These are phyloP conservation scores for Scutellaria baicalensis DNA, from an alignment of 257 asterid species.

Conservation along the genomic window DNA sequence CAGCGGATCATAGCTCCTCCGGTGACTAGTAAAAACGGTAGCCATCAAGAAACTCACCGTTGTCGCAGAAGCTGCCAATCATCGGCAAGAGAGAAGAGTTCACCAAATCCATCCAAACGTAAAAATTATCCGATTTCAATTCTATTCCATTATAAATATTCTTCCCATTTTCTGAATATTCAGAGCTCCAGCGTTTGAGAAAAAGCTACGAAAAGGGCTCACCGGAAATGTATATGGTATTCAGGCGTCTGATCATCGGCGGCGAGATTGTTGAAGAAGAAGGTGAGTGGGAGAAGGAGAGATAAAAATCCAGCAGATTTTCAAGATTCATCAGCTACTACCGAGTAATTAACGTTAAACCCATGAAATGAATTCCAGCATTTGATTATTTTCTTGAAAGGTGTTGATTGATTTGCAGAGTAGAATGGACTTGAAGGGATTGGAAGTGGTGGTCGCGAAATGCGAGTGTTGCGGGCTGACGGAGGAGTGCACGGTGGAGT, in stretches of 20 bases:
- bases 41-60: slow-evolving; percentile 15
- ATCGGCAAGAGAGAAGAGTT: slow-evolving; percentile 35
- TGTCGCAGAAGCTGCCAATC: slow-evolving; percentile 36
- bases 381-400: neutral
- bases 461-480: slow-evolving; percentile 85
- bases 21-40: neutral
- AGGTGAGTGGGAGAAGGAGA: slow-evolving; percentile 81
- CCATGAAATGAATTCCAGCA: neutral
- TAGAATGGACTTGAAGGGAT: slow-evolving; percentile 25
- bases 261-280: slow-evolving; percentile 84
- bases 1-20: slow-evolving; percentile 8
- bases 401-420: too few species aligned
- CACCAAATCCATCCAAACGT: slow-evolving; percentile 6
- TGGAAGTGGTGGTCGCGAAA: slow-evolving; percentile 36
- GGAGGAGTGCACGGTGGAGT: slow-evolving; percentile 76
- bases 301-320: slow-evolving; percentile 27
- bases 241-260: slow-evolving; percentile 68
- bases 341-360: too few species aligned
- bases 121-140: neutral
- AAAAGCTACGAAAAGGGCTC: slow-evolving; percentile 36
- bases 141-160: neutral
- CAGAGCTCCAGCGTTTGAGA: neutral
- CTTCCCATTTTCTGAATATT: slow-evolving; percentile 15
- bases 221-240: slow-evolving; percentile 63
- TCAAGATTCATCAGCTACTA: slow-evolving; percentile 1